These are phyloP conservation scores for Populus hybrid DNA, from an alignment of 441 rosid genomes.

Conservation along the genomic window DNA sequence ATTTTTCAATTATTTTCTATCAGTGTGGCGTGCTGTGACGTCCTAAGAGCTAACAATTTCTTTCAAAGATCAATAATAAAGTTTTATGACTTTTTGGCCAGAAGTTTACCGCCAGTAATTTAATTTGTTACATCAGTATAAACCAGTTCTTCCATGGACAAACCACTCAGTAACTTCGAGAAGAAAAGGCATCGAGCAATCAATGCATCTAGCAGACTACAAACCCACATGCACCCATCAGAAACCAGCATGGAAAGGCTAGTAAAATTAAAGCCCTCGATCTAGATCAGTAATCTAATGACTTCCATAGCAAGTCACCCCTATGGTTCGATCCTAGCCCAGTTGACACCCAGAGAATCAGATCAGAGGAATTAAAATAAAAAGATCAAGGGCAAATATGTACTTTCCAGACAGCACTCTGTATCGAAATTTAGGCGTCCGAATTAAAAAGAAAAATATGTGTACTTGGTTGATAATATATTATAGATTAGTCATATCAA, in stretches of 20 bases:
- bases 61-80: background rate
- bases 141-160: background rate
- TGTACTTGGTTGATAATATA: background rate
- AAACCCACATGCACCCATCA: slow-evolving; percentile 25
- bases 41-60: background rate
- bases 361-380: background rate
- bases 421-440: background rate
- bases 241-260: slow-evolving; percentile 20
- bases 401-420: background rate
- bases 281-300: background rate
- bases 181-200: slow-evolving; percentile 12
- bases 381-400: background rate
- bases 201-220: background rate
- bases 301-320: slow-evolving; percentile 27
- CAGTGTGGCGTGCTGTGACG: slow-evolving; percentile 5
- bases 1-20: background rate
- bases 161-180: background rate
- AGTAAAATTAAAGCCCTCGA: background rate
- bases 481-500: background rate
- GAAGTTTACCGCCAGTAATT: background rate
- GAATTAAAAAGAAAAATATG: background rate
- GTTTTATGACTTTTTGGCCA: background rate
- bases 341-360: background rate
- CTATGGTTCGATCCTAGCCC: background rate
- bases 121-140: no score